Evolutionary conservation across 2,329 filamentous ascomycete species (phyloP).

Genomic region (Alternaria triticimaculans): DNA sequence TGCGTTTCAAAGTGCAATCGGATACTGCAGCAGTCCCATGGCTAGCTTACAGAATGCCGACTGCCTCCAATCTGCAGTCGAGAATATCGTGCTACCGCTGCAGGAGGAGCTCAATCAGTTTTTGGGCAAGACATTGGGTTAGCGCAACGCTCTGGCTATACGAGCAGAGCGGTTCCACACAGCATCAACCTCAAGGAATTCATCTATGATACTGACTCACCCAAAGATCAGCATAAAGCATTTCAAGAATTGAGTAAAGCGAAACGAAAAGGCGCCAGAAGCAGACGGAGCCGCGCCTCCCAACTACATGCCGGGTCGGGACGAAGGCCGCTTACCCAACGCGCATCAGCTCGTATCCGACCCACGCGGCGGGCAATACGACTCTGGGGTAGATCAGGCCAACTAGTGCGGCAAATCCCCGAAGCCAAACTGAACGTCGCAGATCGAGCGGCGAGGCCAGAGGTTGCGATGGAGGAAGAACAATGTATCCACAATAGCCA

Average conservation of each 20-base stretch:
- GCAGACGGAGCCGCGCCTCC: constrained; percentile 8
- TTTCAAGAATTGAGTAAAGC: not conserved
- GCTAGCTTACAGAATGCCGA: constrained; percentile 42
- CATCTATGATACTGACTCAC: not conserved
- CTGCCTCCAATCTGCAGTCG: constrained; percentile 46
- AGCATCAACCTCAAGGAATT: not conserved
- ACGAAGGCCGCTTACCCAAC: constrained; percentile 26
- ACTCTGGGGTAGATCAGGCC: constrained; percentile 29
- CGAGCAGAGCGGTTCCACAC: not conserved
- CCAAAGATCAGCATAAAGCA: not conserved
- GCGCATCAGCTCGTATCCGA: constrained; percentile 38
- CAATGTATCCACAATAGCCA: not conserved
- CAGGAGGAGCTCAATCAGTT: constrained; percentile 48
- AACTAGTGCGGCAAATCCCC: constrained; percentile 24
- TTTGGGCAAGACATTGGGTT: constrained; percentile 36
- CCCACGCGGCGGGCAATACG: constrained; percentile 32
- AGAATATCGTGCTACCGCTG: constrained; percentile 46
- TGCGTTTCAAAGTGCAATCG: constrained; percentile 43
- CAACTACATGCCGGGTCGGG: constrained; percentile 10
- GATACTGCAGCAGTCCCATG: constrained; percentile 43
- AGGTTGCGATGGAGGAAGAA: not conserved
- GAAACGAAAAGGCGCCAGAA: not conserved
- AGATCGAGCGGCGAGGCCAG: not conserved
- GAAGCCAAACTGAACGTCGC: constrained; percentile 10
- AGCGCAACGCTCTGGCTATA: not conserved